phyloP scores from a whole-genome alignment of 2,329 filamentous ascomycete species.

The Zymoseptoria ardabiliae region DNA sequence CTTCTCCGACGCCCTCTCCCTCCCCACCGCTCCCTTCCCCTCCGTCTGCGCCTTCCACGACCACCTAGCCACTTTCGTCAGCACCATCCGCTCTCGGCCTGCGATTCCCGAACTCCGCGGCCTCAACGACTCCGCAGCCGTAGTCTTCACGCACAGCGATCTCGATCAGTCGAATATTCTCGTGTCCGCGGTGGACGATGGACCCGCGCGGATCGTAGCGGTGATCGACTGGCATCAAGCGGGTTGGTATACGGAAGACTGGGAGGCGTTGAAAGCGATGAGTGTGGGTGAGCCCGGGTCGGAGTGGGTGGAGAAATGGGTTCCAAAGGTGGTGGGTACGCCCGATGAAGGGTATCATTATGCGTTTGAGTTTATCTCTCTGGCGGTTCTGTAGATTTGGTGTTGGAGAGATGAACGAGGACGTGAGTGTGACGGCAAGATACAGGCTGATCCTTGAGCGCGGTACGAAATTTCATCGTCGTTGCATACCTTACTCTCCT shows the following conservation, averaged over 20 bases:
- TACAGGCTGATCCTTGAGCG: no score
- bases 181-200: conserved; percentile 15
- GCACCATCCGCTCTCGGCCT: not conserved
- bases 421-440: no score
- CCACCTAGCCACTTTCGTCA: not conserved
- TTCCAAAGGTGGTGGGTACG: not conserved
- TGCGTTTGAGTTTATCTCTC: not conserved
- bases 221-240: conserved; percentile 16
- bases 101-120: not conserved
- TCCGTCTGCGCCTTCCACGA: conserved; percentile 1
- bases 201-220: conserved; percentile 12
- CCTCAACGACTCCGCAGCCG: not conserved
- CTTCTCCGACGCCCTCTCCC: not conserved
- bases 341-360: not conserved
- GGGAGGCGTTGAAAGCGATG: conserved; percentile 11
- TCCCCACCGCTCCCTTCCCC: not conserved
- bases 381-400: not conserved
- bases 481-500: no score
- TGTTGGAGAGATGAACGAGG: no score
- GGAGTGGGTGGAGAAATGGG: not conserved
- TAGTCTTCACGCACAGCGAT: conserved; percentile 43
- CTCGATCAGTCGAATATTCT: conserved; percentile 40
- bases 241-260: conserved; percentile 17
- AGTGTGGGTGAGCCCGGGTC: conserved; percentile 18
- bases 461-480: no score